Percentiles rank a stretch among this genome's conserved stretches.
Evolutionary conservation across 1,284 basidiomycete species (phyloP).

Genomic region (Ceratobasidium sp.): DNA sequence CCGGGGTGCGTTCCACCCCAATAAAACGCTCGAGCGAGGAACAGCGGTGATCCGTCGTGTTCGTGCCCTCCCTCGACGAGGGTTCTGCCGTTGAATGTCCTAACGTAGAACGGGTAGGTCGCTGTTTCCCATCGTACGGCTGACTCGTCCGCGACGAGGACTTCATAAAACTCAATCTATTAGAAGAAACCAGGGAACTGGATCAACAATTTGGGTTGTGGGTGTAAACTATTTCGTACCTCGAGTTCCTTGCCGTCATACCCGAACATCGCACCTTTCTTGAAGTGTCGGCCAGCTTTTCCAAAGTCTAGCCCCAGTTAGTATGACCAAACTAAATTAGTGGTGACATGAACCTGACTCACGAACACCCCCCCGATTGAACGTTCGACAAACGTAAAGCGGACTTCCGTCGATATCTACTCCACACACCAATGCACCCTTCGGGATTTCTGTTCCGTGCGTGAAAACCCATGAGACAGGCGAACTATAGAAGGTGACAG

Average conservation of each 20-base stretch:
- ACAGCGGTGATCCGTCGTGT: slow-evolving; percentile 34
- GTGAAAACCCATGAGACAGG: slow-evolving; percentile 32
- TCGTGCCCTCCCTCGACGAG: slow-evolving; percentile 35
- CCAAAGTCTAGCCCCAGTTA: slow-evolving; percentile 20
- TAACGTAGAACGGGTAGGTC: slow-evolving; percentile 26
- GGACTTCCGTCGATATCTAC: slow-evolving; percentile 39
- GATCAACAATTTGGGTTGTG: not conserved
- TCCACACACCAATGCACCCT: slow-evolving; percentile 6
- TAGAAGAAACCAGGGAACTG: not conserved
- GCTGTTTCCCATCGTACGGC: slow-evolving; percentile 38
- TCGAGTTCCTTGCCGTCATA: slow-evolving; percentile 38
- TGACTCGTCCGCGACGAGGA: slow-evolving; percentile 24
- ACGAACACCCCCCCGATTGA: slow-evolving; percentile 32
- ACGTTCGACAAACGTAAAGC: slow-evolving; percentile 36
- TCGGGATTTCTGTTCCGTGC: slow-evolving; percentile 32
- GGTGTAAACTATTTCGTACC: not conserved
- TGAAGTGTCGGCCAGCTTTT: slow-evolving; percentile 31
- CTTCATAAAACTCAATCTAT: slow-evolving; percentile 43
- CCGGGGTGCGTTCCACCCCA: slow-evolving; percentile 43
- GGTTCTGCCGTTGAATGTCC: slow-evolving; percentile 24
- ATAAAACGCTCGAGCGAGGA: slow-evolving; percentile 34
- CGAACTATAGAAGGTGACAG: not conserved
- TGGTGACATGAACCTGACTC: not conserved
- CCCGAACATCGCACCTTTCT: slow-evolving; percentile 40
- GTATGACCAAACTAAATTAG: not conserved